phyloP scores from a whole-genome alignment of 495 filamentous ascomycete genomes.

The Cenococcum geophilum region DNA sequence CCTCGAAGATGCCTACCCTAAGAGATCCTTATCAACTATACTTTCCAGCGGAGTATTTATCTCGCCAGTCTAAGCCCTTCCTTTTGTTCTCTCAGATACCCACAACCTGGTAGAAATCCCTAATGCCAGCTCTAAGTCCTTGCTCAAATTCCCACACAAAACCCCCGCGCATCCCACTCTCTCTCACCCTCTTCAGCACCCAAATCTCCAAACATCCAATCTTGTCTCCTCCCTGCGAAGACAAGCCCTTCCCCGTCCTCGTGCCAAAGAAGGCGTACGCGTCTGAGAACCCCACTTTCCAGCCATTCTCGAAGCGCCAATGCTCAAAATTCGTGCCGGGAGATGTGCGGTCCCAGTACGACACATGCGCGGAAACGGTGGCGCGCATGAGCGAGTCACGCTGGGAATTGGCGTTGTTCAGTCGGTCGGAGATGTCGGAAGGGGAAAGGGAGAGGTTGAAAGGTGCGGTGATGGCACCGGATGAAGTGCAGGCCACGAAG shows the following conservation, averaged over 20 bases:
- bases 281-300: slow-evolving; percentile 50
- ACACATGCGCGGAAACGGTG: slow-evolving; percentile 36
- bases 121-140: slow-evolving; percentile 45
- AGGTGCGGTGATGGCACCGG: slow-evolving; percentile 40
- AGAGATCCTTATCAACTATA: no score
- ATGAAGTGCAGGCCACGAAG: slow-evolving; percentile 44
- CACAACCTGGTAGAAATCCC: slow-evolving; percentile 39
- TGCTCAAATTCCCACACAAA: slow-evolving; percentile 51
- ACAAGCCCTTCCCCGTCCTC: slow-evolving; percentile 28
- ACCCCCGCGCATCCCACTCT: slow-evolving; percentile 40
- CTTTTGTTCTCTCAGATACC: slow-evolving; percentile 23
- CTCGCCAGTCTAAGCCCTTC: neutral
- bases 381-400: slow-evolving; percentile 32
- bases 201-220: slow-evolving; percentile 52
- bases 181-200: slow-evolving; percentile 48
- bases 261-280: slow-evolving; percentile 43
- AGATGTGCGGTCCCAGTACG: slow-evolving; percentile 43
- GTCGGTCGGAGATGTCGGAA: slow-evolving; percentile 33
- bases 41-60: no score
- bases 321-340: slow-evolving; percentile 45
- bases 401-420: slow-evolving; percentile 30
- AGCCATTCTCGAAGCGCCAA: slow-evolving; percentile 47
- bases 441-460: slow-evolving; percentile 31
- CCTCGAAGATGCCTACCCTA: no score
- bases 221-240: slow-evolving; percentile 40